Evolutionary conservation across 129 eudicot species (phyloP), one percentile per base, ranked within the genome.

Genomic region (Flaveria ramosissima): DNA sequence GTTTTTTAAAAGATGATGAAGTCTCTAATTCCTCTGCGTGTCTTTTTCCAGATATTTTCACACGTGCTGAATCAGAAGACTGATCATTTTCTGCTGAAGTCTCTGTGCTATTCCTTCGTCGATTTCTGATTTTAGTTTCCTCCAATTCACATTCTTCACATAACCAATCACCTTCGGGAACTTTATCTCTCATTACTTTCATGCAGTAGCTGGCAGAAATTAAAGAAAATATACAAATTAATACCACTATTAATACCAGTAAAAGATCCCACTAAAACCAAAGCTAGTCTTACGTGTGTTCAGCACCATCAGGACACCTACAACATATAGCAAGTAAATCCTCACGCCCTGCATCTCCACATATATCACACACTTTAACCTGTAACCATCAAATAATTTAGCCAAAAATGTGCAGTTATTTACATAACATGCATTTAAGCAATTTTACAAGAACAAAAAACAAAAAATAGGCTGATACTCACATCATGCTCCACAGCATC

Each of bases 361-460:
- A 94, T 62, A 91, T 94, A 85, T 94, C 96, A 84, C 98, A 94
- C 61, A 94, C 96, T 81, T 91, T 89, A 66, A 93, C 96, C 98
- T 93, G 69, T 30, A 47, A 53, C 46, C 80, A 74, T 36, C 55
- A 30, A 78, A 72, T 59, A 70, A 10, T 41, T 67, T 67, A 63
- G 20, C 39, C 50, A 27, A n/a, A 1, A 52, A 66, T 23, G 8
- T 1, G 27, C 30, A 43, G 17, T 75, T 48, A 75, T 57, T 63
- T 48, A 63, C 50, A 0, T 17, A 48, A 75, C 63, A 75, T 6
- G 39, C 42, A 68, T 26, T 24, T 21, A 17, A 69, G 26, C 79
- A 60, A n/a, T 8, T 72, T 11, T 27, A 65, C 48, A 48, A 50
- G 16, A 67, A 30, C 7, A 56, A 26, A 55, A 69, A 20, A n/a